Evolutionary conservation across 108 stramenopile genomes (phyloP), one percentile per base, ranked within the genome.

Genomic region (Nitzschia sp.): DNA sequence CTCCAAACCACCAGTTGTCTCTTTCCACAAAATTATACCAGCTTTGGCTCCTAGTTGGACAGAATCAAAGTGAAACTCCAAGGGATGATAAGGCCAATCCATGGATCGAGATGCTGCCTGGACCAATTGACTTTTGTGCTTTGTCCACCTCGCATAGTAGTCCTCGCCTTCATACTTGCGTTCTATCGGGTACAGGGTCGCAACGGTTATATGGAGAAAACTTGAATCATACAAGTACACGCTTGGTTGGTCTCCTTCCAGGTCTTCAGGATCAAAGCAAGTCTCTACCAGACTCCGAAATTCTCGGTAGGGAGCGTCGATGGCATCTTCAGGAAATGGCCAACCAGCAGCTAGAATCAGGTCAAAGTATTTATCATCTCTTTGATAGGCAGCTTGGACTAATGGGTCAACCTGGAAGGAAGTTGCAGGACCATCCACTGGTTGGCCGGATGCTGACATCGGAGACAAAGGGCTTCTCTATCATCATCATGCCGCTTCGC

Each of bases 1-100:
- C 6, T 77, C 46, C 21, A 84, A 11, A 8, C 71, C 72, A 19
- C 79, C 79, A 37, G 79, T 70, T 11, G 41, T 55, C 11, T 84
- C 79, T 12, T 78, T 76, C 79, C 79, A 84, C 19, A 84, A 46
- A 10, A 84, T 37, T 41, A 84, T 84, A 2, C 83, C 79, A 40
- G 83, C 83, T 41, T 65, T 57, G 6, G 50, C 24, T 6, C 83
- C 83, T n/a, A 84, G 34, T 57, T 84, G 83, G 25, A 79, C 65
- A 2, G 70, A 72, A 20, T 64, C 66, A 25, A 80, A 34, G 5
- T 46, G 42, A 0, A 84, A 40, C n/a, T 71, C 21, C 7, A 84
- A 24, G 14, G 82, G 71, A 34, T 50, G 26, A 11, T 12, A 75
- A 0, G 83, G 83, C 83, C 83, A 84, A 12, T 75, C 69, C 0